These are phyloP conservation scores for Chytriomyces sp. DNA, from an alignment of 192 early-diverging fungal species.

Conservation along the genomic window DNA sequence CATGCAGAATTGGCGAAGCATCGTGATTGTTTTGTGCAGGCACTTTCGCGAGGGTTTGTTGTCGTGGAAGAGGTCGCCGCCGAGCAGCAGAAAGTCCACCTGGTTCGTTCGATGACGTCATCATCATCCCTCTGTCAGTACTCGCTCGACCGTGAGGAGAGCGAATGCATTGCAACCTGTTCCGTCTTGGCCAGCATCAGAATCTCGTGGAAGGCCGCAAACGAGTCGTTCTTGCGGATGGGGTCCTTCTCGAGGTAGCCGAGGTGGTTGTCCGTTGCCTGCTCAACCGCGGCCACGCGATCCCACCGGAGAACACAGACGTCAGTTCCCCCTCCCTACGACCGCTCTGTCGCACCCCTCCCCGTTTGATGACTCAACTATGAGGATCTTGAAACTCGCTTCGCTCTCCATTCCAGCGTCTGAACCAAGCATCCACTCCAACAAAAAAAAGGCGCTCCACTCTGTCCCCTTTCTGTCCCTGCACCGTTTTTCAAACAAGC, in stretches of 20 bases:
- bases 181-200: conserved; percentile 67
- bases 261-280: conserved; percentile 91
- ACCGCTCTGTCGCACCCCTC: not conserved
- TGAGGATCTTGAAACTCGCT: not conserved
- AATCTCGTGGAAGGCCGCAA: conserved; percentile 87
- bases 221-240: conserved; percentile 80
- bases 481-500: too few relatives aligned
- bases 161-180: conserved; percentile 43
- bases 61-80: conserved; percentile 96
- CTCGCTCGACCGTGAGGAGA: too few relatives aligned
- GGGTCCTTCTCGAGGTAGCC: conserved; percentile 92
- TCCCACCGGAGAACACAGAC: not conserved
- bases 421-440: not conserved
- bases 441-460: too few relatives aligned
- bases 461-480: too few relatives aligned
- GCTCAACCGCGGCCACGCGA: not conserved
- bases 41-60: conserved; percentile 85
- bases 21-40: conserved; percentile 67
- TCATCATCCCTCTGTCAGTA: too few relatives aligned
- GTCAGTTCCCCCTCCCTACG: not conserved
- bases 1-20: conserved; percentile 65
- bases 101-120: conserved; percentile 27
- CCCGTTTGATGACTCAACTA: too few relatives aligned
- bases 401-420: not conserved
- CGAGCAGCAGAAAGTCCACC: conserved; percentile 90